phyloP scores from a whole-genome alignment of 2,329 filamentous ascomycete genomes.

The Fusarium sterilihyphosum region DNA sequence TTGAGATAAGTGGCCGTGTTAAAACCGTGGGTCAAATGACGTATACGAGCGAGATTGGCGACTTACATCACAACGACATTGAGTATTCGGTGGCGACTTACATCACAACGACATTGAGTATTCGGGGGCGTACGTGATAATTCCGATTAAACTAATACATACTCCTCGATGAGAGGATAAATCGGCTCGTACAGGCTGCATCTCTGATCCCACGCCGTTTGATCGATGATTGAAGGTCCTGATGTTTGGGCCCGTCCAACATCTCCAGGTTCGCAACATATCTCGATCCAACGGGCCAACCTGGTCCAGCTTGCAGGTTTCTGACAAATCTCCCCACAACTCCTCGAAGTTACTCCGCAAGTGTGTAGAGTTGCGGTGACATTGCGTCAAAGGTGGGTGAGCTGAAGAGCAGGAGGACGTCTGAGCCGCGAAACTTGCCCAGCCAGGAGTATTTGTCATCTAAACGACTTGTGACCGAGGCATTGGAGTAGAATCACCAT shows the following conservation, averaged over 20 bases:
- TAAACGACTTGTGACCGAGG: conserved; percentile 35
- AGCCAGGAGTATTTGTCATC: conserved; percentile 35
- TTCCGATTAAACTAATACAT: neutral
- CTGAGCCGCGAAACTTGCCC: conserved; percentile 42
- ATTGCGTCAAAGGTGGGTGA: conserved; percentile 25
- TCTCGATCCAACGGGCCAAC: conserved; percentile 41
- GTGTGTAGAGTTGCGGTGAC: conserved; percentile 37
- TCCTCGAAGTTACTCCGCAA: conserved; percentile 37
- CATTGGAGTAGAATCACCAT: conserved; percentile 44
- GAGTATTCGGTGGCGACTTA: neutral
- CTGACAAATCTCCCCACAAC: conserved; percentile 40
- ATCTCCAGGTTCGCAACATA: conserved; percentile 35
- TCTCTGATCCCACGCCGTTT: conserved; percentile 26
- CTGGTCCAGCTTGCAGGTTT: conserved; percentile 36
- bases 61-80: neutral
- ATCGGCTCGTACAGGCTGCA: conserved; percentile 33
- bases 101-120: neutral
- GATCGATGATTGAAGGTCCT: conserved; percentile 30
- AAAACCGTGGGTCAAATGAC: conserved; percentile 21
- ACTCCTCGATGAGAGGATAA: conserved; percentile 26
- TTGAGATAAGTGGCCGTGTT: neutral
- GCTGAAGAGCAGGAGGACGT: conserved; percentile 39
- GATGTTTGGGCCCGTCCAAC: conserved; percentile 1
- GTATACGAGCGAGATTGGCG: conserved; percentile 5
- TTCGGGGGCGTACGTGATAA: neutral